Evolutionary conservation across 2,329 filamentous ascomycete genomes (phyloP), one percentile per base, ranked within the genome.

Genomic region (Talaromyces sp.): DNA sequence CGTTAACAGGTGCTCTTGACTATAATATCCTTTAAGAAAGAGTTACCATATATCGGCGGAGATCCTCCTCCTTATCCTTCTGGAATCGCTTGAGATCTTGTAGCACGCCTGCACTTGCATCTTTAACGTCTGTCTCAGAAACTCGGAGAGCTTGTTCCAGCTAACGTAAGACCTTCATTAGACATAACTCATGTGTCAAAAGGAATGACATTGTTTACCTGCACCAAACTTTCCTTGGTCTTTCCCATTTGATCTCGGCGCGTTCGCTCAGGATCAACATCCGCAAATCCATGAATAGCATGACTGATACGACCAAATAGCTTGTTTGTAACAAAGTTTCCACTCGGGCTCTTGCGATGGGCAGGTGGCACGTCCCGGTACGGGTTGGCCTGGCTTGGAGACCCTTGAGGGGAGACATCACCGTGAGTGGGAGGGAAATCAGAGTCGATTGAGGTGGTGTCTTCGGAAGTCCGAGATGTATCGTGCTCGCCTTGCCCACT

Each of bases 221-320:
- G 83, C 14, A 82, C 85, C 67, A 99, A 88, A 65, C 88, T 91
- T 79, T 99, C 95, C 69, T 90, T 88, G 0, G 95, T 99, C 83
- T 97, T 98, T 45, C 94, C 93, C 70, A 99, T 97, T 68, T 92
- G 90, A 76, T 99, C 95, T 62, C 95, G 86, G 62, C 95, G 85
- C 50, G 93, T 97, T 68, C 93, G 85, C 79, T 99, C 95, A 0
- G 95, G 95, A 74, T 99, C 95, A 48, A 96, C 92, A 75, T 99
- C 95, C 1, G 95, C 94, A 72, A 98, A 94, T 3, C 95, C 95
- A 73, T 98, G 92, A 39, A 98, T 92, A 0, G 95, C 95, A 78
- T 99, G 94, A 63, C 92, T 96, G 67, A 99, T 90, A 11, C 93
- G 91, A 0, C 94, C 95, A 76, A 99, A 98, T 61, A 99, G 92